Evolutionary conservation across 2,329 filamentous ascomycete genomes (phyloP).

Genomic region (Canariomyces notabilis): DNA sequence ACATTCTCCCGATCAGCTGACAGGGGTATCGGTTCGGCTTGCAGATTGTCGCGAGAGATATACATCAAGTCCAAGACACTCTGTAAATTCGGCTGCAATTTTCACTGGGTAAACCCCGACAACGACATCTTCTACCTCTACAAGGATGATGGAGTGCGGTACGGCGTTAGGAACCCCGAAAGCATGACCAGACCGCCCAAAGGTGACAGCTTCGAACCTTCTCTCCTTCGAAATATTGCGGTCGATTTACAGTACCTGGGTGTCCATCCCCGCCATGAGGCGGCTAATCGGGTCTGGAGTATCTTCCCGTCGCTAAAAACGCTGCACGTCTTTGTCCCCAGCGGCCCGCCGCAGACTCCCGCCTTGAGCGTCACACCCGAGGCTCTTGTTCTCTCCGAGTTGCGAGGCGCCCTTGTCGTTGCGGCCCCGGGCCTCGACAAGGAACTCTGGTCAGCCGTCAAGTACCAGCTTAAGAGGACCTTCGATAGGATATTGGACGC

Average conservation of each 20-base stretch:
- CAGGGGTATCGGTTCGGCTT: conserved; percentile 6
- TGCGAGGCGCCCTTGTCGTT: conserved; percentile 6
- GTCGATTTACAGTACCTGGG: conserved; percentile 16
- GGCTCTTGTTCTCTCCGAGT: conserved; percentile 3
- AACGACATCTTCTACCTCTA: conserved; percentile 20
- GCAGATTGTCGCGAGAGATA: conserved; percentile 14
- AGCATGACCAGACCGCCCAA: not conserved
- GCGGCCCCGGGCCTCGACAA: conserved; percentile 6
- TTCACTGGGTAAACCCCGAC: conserved; percentile 12
- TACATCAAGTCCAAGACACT: conserved; percentile 8
- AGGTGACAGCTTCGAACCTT: not conserved
- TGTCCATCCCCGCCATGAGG: conserved; percentile 5
- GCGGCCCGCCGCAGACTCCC: conserved; percentile 7
- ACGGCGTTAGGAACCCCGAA: not conserved
- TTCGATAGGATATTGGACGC: conserved; percentile 5
- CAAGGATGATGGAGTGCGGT: conserved; percentile 2
- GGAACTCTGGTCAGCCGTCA: conserved; percentile 15
- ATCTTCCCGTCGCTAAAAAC: conserved; percentile 10
- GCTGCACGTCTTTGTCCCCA: conserved; percentile 16
- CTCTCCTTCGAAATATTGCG: conserved; percentile 10
- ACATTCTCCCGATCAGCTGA: conserved; percentile 2
- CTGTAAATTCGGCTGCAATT: not conserved
- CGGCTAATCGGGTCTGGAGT: conserved; percentile 10
- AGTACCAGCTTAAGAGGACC: conserved; percentile 14
- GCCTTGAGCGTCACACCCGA: conserved; percentile 1